These are phyloP conservation scores for Aspergillus caelatus DNA, from an alignment of 2,329 filamentous ascomycete species.

Conservation along the genomic window DNA sequence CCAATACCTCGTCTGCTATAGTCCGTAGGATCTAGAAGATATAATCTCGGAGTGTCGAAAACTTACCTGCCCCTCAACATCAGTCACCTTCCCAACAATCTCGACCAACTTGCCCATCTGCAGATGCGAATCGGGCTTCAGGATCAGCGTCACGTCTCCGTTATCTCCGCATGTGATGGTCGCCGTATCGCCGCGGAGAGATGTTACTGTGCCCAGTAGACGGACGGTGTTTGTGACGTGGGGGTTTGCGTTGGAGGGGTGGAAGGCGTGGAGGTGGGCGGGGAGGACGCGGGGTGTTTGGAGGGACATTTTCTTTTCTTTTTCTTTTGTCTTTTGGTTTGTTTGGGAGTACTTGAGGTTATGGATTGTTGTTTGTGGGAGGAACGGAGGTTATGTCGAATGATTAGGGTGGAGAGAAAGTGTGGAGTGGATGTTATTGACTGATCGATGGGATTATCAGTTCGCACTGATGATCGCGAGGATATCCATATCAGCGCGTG, in stretches of 20 bases:
- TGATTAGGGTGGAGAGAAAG: neutral
- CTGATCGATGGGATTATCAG: neutral
- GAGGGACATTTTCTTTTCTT: conserved; percentile 62
- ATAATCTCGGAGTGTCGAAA: neutral
- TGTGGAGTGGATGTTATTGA: neutral
- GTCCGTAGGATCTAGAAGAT: neutral
- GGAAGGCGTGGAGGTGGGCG: conserved; percentile 75
- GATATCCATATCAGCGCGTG: conserved; percentile 10
- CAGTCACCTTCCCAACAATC: conserved; percentile 49
- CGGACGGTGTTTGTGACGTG: conserved; percentile 69
- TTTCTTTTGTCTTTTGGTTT: neutral
- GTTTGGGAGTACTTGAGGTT: neutral
- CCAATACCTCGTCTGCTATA: neutral
- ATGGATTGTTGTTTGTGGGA: neutral
- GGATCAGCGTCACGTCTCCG: conserved; percentile 71
- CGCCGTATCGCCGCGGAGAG: conserved; percentile 79
- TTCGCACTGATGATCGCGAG: neutral
- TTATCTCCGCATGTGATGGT: conserved; percentile 71
- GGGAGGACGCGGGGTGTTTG: conserved; percentile 82
- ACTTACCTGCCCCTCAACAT: conserved; percentile 44
- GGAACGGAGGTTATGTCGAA: neutral
- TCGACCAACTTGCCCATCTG: conserved; percentile 51
- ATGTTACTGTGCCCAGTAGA: conserved; percentile 80
- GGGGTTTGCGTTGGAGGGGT: conserved; percentile 48
- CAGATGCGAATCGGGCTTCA: conserved; percentile 63